phyloP scores from a whole-genome alignment of 176 grass and related monocot species.

The Rhipidocladum racemiflorum region DNA sequence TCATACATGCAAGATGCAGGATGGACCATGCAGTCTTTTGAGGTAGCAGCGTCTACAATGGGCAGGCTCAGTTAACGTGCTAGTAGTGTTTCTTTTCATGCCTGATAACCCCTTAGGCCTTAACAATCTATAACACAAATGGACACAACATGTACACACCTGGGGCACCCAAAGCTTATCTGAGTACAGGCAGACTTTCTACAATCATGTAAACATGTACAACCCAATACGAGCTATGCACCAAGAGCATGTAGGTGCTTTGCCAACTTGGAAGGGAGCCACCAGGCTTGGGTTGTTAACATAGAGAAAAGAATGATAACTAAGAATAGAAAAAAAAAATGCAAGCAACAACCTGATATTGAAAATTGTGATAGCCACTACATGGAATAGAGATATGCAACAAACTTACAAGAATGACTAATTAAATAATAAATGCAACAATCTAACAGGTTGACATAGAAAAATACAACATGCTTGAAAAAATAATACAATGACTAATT shows the following conservation, averaged over 20 bases:
- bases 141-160: not conserved
- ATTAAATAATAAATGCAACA: not conserved
- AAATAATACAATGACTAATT: too few relatives aligned
- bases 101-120: not conserved
- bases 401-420: not conserved
- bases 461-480: not conserved
- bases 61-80: not conserved
- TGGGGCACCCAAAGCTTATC: not conserved
- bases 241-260: not conserved
- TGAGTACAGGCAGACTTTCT: not conserved
- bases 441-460: not conserved
- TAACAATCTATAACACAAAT: not conserved
- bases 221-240: too few relatives aligned
- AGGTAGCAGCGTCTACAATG: not conserved
- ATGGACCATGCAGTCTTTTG: not conserved
- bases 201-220: not conserved
- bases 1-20: not conserved
- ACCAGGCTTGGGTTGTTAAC: not conserved
- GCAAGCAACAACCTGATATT: not conserved
- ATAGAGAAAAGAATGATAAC: too few relatives aligned
- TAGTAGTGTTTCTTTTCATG: not conserved
- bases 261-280: not conserved
- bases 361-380: not conserved
- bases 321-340: too few relatives aligned
- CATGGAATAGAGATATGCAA: not conserved